Evolutionary conservation across 495 filamentous ascomycete genomes (phyloP).

Genomic region (Hypoxylon lenormandii): DNA sequence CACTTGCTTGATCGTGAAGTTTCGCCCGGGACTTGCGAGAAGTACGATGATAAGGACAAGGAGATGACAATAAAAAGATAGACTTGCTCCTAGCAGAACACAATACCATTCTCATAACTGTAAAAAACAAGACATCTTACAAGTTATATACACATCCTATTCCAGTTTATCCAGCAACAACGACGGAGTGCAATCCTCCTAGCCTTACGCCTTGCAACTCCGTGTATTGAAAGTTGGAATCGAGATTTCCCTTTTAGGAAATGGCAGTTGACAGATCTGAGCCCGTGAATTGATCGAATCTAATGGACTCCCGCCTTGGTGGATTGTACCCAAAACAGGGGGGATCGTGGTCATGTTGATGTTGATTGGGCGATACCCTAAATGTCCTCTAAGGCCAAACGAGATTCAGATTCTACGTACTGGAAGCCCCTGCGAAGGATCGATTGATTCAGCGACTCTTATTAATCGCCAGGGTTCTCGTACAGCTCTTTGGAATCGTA

Average conservation of each 20-base stretch:
- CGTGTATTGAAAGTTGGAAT: conserved; percentile 34
- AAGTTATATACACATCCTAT: conserved; percentile 29
- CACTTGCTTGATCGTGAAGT: background rate
- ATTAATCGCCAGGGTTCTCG: background rate
- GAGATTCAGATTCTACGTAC: conserved; percentile 16
- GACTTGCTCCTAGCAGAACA: conserved; percentile 8
- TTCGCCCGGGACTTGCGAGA: conserved; percentile 8
- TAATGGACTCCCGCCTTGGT: background rate
- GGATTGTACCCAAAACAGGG: background rate
- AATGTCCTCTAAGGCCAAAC: conserved; percentile 5
- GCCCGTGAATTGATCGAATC: conserved; percentile 10
- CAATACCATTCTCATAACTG: conserved; percentile 7
- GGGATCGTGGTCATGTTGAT: conserved; percentile 1
- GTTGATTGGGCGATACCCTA: conserved; percentile 6
- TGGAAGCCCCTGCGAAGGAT: conserved; percentile 15
- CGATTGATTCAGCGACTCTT: background rate
- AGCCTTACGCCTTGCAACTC: background rate
- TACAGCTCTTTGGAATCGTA: background rate
- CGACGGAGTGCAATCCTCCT: too few relatives aligned
- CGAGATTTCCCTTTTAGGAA: conserved; percentile 29
- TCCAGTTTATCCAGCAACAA: background rate
- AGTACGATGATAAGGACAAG: background rate
- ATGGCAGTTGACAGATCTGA: conserved; percentile 15
- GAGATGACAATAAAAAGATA: conserved; percentile 2
- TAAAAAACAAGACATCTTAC: conserved; percentile 1